Conservation (phyloP, 2,329 filamentous ascomycete species). For the Coleophoma eucalyptorum region DNA sequence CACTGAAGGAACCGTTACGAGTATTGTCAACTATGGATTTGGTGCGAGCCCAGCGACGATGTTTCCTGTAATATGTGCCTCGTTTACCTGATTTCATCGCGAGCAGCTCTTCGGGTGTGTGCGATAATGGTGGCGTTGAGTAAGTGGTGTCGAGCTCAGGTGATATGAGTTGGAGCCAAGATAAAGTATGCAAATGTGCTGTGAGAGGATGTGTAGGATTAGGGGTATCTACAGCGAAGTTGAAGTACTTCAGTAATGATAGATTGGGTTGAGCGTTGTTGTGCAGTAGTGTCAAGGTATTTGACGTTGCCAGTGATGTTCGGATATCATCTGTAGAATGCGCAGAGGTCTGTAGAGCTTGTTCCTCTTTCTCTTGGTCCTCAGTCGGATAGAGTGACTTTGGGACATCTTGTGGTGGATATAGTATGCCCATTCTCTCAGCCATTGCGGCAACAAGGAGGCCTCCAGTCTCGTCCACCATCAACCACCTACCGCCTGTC, state of each 20-base stretch:
- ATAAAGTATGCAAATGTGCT: slow-evolving; percentile 76
- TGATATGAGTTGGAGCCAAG: slow-evolving; percentile 86
- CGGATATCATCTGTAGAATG: slow-evolving; percentile 4
- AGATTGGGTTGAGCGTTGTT: slow-evolving; percentile 84
- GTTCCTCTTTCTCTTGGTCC: background rate
- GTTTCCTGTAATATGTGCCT: slow-evolving; percentile 85
- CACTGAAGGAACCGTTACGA: slow-evolving; percentile 73
- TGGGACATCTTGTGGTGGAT: slow-evolving; percentile 26
- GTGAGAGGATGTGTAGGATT: slow-evolving; percentile 71
- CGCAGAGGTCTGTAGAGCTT: background rate
- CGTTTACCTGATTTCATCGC: slow-evolving; percentile 78
- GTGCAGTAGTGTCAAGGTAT: slow-evolving; percentile 79
- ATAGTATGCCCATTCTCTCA: slow-evolving; percentile 65
- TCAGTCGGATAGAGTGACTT: slow-evolving; percentile 6
- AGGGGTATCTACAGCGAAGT: slow-evolving; percentile 69
- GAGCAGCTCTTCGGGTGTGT: slow-evolving; percentile 57
- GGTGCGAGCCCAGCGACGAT: slow-evolving; percentile 73
- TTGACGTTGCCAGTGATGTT: slow-evolving; percentile 33
- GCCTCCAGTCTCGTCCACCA: slow-evolving; percentile 69
- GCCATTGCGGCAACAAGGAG: slow-evolving; percentile 66
- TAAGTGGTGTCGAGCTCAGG: slow-evolving; percentile 75
- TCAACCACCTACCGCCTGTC: slow-evolving; percentile 57
- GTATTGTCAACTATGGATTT: slow-evolving; percentile 71
- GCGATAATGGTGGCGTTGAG: slow-evolving; percentile 54
- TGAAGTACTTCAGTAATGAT: slow-evolving; percentile 82